A percentile compares a stretch with the other conserved stretches of the same genome.
phyloP scores from a whole-genome alignment of 225 moss, liverwort and hornwort genomes.

The Lunularia cruciata region DNA sequence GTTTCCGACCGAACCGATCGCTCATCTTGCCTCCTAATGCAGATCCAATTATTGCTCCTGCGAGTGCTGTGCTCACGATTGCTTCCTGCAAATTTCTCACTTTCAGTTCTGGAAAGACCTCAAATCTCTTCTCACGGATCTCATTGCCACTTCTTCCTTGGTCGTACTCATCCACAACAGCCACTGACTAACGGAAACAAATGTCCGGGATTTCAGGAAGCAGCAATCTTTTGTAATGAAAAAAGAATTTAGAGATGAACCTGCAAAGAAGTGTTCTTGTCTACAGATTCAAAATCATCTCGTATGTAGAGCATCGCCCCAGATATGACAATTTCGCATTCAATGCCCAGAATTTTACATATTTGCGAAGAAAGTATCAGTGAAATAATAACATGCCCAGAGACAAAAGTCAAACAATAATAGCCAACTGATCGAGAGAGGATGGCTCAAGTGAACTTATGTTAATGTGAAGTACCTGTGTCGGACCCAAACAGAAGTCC shows the following conservation, averaged over 20 bases:
- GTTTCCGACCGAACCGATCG: slow-evolving; percentile 57
- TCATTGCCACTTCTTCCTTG: no score
- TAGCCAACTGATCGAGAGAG: no score
- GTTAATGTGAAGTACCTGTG: slow-evolving; percentile 77
- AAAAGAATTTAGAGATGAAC: slow-evolving; percentile 31
- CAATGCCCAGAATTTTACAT: not conserved
- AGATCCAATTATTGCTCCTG: slow-evolving; percentile 80
- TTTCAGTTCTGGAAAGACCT: no score
- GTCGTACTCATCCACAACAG: no score
- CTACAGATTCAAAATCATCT: slow-evolving; percentile 76
- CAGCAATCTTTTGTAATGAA: no score
- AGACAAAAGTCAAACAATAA: no score
- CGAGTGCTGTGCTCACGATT: slow-evolving; percentile 89
- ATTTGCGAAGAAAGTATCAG: no score
- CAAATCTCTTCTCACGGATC: no score
- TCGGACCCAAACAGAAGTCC: slow-evolving; percentile 93
- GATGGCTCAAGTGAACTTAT: no score
- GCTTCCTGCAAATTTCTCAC: slow-evolving; percentile 89
- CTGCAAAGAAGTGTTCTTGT: slow-evolving; percentile 72
- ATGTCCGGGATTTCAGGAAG: no score
- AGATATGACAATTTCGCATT: slow-evolving; percentile 77
- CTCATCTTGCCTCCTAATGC: slow-evolving; percentile 73
- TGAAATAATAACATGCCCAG: no score
- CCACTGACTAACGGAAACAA: no score
- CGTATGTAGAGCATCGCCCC: slow-evolving; percentile 90